phyloP scores from a whole-genome alignment of 2,329 filamentous ascomycete genomes.

The Hymenoscyphus occultus region DNA sequence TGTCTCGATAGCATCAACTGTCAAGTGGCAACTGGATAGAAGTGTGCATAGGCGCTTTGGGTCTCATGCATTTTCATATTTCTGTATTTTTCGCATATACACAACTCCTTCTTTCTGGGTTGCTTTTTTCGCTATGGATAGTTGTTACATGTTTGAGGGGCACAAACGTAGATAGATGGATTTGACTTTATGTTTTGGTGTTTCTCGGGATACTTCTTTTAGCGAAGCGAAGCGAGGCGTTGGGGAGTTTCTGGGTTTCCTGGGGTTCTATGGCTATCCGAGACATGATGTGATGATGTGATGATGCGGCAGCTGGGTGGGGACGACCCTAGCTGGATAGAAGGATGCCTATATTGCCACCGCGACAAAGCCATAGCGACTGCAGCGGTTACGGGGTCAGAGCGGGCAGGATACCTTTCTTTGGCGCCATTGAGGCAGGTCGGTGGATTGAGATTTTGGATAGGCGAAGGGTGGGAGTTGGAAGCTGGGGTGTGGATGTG shows the following conservation, averaged over 20 bases:
- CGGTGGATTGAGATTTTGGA: background rate
- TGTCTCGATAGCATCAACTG: background rate
- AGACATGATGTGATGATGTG: background rate
- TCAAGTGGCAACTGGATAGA: background rate
- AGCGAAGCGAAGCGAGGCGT: slow-evolving; percentile 5
- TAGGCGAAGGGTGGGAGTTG: background rate
- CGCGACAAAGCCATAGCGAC: background rate
- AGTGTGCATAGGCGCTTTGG: background rate
- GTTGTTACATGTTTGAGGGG: background rate
- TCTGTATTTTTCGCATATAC: slow-evolving; percentile 3
- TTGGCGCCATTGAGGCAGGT: background rate
- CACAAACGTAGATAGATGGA: slow-evolving; percentile 3
- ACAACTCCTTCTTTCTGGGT: background rate
- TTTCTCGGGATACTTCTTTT: background rate
- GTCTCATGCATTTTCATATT: background rate
- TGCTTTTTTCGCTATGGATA: background rate
- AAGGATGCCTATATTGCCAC: background rate
- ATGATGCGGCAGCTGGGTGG: background rate
- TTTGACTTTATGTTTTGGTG: background rate
- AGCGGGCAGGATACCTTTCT: background rate
- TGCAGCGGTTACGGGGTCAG: background rate
- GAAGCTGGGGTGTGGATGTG: too few relatives aligned
- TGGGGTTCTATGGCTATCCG: background rate
- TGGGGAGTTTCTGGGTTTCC: background rate
- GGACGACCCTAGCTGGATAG: background rate